These are phyloP conservation scores for Ramichloridium luteum DNA, from an alignment of 2,329 filamentous ascomycete species.

Conservation along the genomic window DNA sequence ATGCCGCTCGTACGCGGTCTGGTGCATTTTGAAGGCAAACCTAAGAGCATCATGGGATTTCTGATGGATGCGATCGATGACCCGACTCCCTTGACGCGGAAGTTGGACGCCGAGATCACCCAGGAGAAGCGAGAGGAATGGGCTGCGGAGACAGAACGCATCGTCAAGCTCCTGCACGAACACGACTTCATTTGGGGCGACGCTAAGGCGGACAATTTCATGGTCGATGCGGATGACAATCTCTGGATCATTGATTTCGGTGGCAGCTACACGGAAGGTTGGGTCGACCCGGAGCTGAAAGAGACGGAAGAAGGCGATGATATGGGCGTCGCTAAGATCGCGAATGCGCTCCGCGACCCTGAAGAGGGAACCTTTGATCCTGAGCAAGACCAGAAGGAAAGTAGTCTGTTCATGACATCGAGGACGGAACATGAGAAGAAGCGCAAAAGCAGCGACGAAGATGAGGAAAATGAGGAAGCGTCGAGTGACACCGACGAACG, in stretches of 20 bases:
- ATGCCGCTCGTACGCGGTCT: constrained; percentile 22
- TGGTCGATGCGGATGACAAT: constrained; percentile 26
- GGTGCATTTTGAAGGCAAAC: constrained; percentile 14
- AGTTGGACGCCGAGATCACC: constrained; percentile 20
- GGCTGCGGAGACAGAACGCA: constrained; percentile 20
- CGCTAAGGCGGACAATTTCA: constrained; percentile 30
- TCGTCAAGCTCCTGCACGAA: constrained; percentile 23
- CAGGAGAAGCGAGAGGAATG: constrained; percentile 22
- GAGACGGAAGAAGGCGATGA: constrained; percentile 27
- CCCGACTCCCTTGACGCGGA: constrained; percentile 22
- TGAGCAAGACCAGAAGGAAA: constrained; percentile 9
- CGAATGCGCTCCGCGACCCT: constrained; percentile 21
- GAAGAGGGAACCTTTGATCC: constrained; percentile 9
- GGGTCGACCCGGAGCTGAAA: constrained; percentile 25
- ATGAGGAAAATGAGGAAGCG: no score
- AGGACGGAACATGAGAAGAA: no score
- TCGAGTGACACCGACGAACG: no score
- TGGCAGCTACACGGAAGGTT: constrained; percentile 27
- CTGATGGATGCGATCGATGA: constrained; percentile 22
- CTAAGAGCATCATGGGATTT: constrained; percentile 22
- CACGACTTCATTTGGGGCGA: constrained; percentile 28
- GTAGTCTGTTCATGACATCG: no score
- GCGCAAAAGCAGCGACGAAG: no score
- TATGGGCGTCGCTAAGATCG: constrained; percentile 20
- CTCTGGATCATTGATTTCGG: constrained; percentile 31